Evolutionary conservation across 768 basidiomycete genomes (phyloP).

Genomic region (Mycena leptocephala): DNA sequence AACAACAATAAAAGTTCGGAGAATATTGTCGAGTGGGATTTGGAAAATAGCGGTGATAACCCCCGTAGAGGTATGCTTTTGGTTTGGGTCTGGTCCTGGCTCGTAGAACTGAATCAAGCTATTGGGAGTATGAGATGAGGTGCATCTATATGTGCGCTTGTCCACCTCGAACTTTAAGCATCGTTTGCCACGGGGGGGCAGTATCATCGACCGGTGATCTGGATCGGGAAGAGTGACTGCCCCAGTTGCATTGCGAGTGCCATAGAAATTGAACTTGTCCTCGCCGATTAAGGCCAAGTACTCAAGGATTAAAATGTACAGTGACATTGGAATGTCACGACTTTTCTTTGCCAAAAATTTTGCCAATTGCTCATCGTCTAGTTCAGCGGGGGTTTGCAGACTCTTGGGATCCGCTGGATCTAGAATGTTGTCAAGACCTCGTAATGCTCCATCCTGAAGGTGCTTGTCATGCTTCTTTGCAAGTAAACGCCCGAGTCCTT

Average conservation of each 20-base stretch:
- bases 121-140: background rate
- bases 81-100: conserved; percentile 1
- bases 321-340: background rate
- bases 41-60: conserved; percentile 1
- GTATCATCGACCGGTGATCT: conserved; percentile 19
- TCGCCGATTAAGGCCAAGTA: conserved; percentile 15
- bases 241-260: conserved; percentile 20
- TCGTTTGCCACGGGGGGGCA: conserved; percentile 18
- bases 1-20: conserved; percentile 21
- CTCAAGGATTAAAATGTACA: conserved; percentile 12
- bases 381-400: background rate
- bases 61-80: conserved; percentile 7
- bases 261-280: conserved; percentile 19
- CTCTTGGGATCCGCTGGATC: conserved; percentile 3
- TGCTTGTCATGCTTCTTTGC: conserved; percentile 19
- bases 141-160: conserved; percentile 23
- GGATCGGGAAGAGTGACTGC: conserved; percentile 13
- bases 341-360: conserved; percentile 17
- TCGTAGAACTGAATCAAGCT: conserved; percentile 25
- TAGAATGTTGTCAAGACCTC: conserved; percentile 13
- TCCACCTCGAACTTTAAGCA: conserved; percentile 13
- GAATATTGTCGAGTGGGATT: conserved; percentile 18
- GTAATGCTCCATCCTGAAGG: background rate
- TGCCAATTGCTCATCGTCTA: conserved; percentile 1
- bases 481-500: conserved; percentile 3